A percentile compares a stretch with the other conserved stretches of the same genome.
These are phyloP conservation scores for Mortierella sp. DNA, from an alignment of 371 early-diverging fungal species.

Conservation along the genomic window DNA sequence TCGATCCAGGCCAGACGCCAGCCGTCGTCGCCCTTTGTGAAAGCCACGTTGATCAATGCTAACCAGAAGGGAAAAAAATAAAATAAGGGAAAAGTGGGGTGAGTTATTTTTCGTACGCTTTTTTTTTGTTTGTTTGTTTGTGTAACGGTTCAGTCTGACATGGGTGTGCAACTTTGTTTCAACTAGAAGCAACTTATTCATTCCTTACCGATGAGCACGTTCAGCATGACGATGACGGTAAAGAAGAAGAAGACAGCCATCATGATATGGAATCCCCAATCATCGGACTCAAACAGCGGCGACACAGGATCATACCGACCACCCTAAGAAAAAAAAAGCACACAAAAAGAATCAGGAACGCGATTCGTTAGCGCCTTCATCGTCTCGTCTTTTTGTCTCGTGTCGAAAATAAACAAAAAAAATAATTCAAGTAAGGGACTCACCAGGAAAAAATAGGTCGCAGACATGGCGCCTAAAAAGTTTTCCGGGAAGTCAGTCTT, in stretches of 20 bases:
- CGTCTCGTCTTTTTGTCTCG: not conserved
- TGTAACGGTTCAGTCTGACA: not conserved
- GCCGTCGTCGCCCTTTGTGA: constrained; percentile 15
- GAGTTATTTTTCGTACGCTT: not conserved
- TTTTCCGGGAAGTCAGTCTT: constrained; percentile 2
- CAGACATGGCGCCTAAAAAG: constrained; percentile 28
- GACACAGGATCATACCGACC: constrained; percentile 37
- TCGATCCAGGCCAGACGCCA: constrained; percentile 22
- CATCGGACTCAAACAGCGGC: not conserved
- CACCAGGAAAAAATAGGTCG: constrained; percentile 50
- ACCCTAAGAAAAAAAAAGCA: constrained; percentile 28
- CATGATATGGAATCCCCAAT: constrained; percentile 37
- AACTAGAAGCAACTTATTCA: too few relatives aligned
- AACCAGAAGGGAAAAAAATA: not conserved
- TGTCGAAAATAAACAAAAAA: not conserved
- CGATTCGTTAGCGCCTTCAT: not conserved
- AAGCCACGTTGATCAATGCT: constrained; percentile 37
- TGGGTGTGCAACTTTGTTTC: too few relatives aligned
- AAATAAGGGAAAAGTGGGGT: not conserved
- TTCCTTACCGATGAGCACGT: constrained; percentile 43
- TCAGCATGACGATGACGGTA: constrained; percentile 48
- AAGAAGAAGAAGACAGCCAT: constrained; percentile 44
- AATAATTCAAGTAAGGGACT: not conserved
- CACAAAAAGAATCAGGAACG: not conserved
- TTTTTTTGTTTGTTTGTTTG: not conserved